phyloP scores from a whole-genome alignment of 768 basidiomycete genomes.

The Artomyces pyxidatus region DNA sequence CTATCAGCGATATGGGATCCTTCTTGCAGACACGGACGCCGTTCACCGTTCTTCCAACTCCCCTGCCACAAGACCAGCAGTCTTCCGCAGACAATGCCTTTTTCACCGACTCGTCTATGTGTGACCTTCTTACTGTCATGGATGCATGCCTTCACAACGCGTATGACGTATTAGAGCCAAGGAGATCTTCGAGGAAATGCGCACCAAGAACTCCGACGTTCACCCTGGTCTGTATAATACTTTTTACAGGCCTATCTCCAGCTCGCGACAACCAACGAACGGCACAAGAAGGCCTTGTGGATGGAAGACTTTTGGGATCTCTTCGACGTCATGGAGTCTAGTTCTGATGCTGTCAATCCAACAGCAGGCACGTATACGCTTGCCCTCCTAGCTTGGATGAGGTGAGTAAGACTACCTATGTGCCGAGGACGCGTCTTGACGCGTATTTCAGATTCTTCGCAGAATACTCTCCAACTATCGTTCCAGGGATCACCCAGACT shows the following conservation, averaged over 20 bases:
- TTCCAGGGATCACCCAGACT: conserved; percentile 10
- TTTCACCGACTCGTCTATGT: conserved; percentile 57
- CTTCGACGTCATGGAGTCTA: conserved; percentile 47
- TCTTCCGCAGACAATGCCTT: conserved; percentile 38
- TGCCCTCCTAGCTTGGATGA: conserved; percentile 52
- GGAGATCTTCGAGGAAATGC: conserved; percentile 59
- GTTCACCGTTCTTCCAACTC: conserved; percentile 59
- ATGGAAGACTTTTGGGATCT: conserved; percentile 52
- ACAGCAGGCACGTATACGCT: conserved; percentile 57
- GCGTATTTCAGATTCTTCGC: conserved; percentile 30
- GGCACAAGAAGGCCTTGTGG: conserved; percentile 43
- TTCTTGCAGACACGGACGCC: conserved; percentile 42
- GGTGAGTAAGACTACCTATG: conserved; percentile 30
- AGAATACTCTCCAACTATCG: conserved; percentile 15
- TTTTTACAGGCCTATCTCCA: conserved; percentile 58
- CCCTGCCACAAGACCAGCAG: conserved; percentile 43
- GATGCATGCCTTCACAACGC: conserved; percentile 73
- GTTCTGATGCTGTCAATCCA: conserved; percentile 39
- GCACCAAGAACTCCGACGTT: conserved; percentile 33
- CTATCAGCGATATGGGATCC: conserved; percentile 32
- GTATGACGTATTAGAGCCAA: conserved; percentile 71
- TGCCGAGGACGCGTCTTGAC: too few species aligned
- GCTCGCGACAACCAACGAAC: conserved; percentile 44
- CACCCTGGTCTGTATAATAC: conserved; percentile 46
- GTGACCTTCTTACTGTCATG: conserved; percentile 70